Base-by-base conservation (phyloP, 1,284 basidiomycete species). In the Apiotrichum brassicae region DNA sequence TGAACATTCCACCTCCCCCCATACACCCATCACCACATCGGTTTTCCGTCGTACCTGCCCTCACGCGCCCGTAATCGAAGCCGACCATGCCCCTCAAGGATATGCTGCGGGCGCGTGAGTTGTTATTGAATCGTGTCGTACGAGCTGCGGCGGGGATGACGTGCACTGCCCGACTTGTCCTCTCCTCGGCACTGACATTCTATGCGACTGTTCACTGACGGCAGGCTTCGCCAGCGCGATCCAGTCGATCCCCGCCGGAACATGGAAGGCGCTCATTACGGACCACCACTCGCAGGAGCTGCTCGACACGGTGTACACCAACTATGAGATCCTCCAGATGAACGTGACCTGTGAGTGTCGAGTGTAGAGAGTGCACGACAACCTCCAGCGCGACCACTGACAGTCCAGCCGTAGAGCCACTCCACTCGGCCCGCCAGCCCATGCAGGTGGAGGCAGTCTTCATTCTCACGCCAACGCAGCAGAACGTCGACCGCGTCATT, bases 251-350 rank as follows among this genome's bases (percentile, higher is more conserved):
- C 86, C 87, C 3, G 81, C 83, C 8, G 81, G 81, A 51, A 76
- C 81, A 79, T 98, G 94, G 94, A 98, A 98, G 81, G 86, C 94
- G 63, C 81, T 98, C 43, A 89, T 98, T 53, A 87, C 97, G 36
- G 94, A 98, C 73, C 85, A 92, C 56, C 82, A 90, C 75, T 86
- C 91, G 25, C 86, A 92, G 73, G 81, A 81, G 65, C 77, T 97
- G 49, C 75, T 99, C 48, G 81, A 85, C 53, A 82, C 85, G 2
- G 90, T 94, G 5, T 80, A 97, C 65, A 93, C 92, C 73, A 85
- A 90, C 70, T 89, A 87, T 65, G 92, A 97, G 68, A 86, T 97
- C 49, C 73, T 97, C 47, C 84, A 90, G 68, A 87, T 93, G 77
- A 93, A 92, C 76, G 88, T 97, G 42, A 93, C 91, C 41, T 80